phyloP scores from a whole-genome alignment of 495 filamentous ascomycete species.

The Oleoguttula mirabilis region DNA sequence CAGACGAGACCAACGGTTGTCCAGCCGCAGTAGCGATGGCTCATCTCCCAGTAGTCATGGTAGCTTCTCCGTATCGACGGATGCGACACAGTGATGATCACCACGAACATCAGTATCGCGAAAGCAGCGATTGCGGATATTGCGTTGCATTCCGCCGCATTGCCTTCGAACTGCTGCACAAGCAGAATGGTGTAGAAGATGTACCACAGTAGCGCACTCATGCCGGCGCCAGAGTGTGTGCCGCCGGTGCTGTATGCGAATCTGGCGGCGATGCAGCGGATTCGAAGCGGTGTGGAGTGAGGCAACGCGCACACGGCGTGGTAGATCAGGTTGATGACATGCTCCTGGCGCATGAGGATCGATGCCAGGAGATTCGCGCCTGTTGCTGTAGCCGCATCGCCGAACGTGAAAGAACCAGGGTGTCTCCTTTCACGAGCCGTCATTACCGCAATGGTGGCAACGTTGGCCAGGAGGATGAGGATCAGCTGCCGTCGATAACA shows the following conservation, averaged over 20 bases:
- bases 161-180: conserved; percentile 10
- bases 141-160: neutral
- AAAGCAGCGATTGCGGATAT: conserved; percentile 8
- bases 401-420: conserved; percentile 21
- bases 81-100: conserved; percentile 31
- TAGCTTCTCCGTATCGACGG: conserved; percentile 41
- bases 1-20: conserved; percentile 48
- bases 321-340: conserved; percentile 26
- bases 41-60: conserved; percentile 56
- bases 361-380: conserved; percentile 35
- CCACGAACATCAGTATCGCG: conserved; percentile 24
- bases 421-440: conserved; percentile 24
- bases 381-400: conserved; percentile 30
- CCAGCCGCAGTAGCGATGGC: conserved; percentile 60
- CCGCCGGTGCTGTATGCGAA: conserved; percentile 25
- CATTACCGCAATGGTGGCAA: conserved; percentile 31
- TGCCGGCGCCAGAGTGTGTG: conserved; percentile 21
- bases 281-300: conserved; percentile 11
- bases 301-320: conserved; percentile 17
- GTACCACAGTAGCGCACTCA: conserved; percentile 27
- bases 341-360: conserved; percentile 33
- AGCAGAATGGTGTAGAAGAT: conserved; percentile 11
- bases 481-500: conserved; percentile 24
- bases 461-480: conserved; percentile 33
- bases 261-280: conserved; percentile 21